Evolutionary conservation across 108 stramenopile genomes (phyloP).

Genomic region (Pseudonitzschia delicatissima): DNA sequence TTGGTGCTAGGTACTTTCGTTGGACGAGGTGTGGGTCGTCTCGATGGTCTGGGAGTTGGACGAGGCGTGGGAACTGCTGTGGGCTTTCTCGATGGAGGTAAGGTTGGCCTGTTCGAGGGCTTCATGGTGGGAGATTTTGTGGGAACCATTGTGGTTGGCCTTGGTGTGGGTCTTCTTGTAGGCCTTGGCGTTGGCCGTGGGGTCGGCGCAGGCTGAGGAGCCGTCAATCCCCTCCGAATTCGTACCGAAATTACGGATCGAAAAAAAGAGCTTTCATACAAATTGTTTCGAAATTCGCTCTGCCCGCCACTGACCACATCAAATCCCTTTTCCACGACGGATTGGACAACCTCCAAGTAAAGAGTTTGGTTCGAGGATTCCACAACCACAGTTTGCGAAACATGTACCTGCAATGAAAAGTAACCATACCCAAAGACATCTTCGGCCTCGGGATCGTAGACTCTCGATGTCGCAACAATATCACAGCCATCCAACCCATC

Average conservation of each 20-base stretch:
- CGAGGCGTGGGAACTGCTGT: neutral
- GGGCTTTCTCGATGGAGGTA: neutral
- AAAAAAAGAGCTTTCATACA: conserved; percentile 7
- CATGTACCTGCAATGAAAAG: conserved; percentile 23
- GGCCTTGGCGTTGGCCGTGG: neutral
- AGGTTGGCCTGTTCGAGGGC: neutral
- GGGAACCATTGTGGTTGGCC: neutral
- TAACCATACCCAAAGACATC: conserved; percentile 25
- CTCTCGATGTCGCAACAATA: conserved; percentile 11
- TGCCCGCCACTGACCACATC: conserved; percentile 16
- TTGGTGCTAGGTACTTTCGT: too few relatives aligned
- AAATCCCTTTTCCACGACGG: conserved; percentile 19
- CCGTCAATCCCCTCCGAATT: conserved; percentile 13
- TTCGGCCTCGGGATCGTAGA: conserved; percentile 28
- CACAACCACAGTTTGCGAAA: conserved; percentile 5
- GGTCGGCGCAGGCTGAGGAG: neutral
- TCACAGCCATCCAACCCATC: neutral
- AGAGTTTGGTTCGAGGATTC: conserved; percentile 11
- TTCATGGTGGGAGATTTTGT: neutral
- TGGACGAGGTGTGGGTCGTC: neutral
- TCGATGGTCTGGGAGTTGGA: neutral
- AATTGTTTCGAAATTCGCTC: conserved; percentile 10
- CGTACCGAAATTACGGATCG: conserved; percentile 14
- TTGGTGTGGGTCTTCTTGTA: neutral
- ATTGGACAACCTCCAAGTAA: conserved; percentile 6